A percentile compares a stretch with the other conserved stretches of the same genome.
Conservation (phyloP, 345 rosid species). For the Hibiscus mutabilis region DNA sequence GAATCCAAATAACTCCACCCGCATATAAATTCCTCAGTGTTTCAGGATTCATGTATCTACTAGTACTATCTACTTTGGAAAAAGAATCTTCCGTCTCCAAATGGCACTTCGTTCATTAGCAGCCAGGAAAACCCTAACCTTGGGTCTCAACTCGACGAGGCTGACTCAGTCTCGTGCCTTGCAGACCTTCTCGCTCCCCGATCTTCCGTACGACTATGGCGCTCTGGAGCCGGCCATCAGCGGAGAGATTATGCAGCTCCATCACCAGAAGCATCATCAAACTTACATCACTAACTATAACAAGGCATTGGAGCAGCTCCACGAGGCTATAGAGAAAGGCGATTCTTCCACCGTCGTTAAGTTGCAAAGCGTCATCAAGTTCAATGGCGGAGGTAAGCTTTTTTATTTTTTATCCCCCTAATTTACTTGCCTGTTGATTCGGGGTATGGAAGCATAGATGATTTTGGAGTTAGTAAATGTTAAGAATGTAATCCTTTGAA, state of each 20-base stretch:
- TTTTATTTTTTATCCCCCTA: neutral
- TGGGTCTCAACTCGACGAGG: conserved; percentile 7
- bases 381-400: conserved; percentile 84
- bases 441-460: neutral
- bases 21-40: neutral
- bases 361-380: conserved; percentile 87
- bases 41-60: neutral
- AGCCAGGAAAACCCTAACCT: conserved; percentile 32
- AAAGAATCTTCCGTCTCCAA: neutral
- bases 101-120: conserved; percentile 68
- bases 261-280: conserved; percentile 97
- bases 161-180: conserved; percentile 33
- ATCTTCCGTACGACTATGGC: conserved; percentile 80
- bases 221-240: conserved; percentile 89
- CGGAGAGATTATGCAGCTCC: conserved; percentile 94
- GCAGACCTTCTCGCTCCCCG: conserved; percentile 77
- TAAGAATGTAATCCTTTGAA: neutral
- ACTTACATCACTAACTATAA: conserved; percentile 80
- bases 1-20: neutral
- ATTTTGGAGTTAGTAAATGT: neutral
- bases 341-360: conserved; percentile 58
- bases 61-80: neutral
- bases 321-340: conserved; percentile 56
- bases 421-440: neutral
- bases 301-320: conserved; percentile 78